Percentiles rank a stretch among this genome's conserved stretches.
Evolutionary conservation across 495 filamentous ascomycete genomes (phyloP).

Genomic region (Penicillium goetzii): DNA sequence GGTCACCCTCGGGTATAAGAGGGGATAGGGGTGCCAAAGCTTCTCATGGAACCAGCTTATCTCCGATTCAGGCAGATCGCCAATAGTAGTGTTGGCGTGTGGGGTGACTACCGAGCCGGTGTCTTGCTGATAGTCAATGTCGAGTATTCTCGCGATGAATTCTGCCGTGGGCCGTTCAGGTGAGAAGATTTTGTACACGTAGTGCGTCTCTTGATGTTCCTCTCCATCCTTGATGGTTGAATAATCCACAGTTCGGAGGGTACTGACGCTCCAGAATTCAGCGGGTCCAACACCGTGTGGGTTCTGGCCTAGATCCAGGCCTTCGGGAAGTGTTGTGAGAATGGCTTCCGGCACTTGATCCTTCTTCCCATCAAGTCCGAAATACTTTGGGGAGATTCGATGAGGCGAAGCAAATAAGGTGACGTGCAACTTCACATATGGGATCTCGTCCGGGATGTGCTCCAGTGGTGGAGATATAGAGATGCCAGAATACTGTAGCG

Average conservation of each 20-base stretch:
- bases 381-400: constrained; percentile 67
- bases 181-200: constrained; percentile 96
- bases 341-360: constrained; percentile 68
- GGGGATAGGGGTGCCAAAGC: constrained; percentile 83
- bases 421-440: constrained; percentile 83
- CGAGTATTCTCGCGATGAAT: constrained; percentile 60
- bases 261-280: constrained; percentile 87
- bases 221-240: constrained; percentile 47
- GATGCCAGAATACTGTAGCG: constrained; percentile 77
- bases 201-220: constrained; percentile 56
- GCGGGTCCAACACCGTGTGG: constrained; percentile 66
- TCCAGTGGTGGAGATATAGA: constrained; percentile 54
- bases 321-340: constrained; percentile 77
- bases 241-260: constrained; percentile 65
- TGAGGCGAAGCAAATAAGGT: constrained; percentile 83
- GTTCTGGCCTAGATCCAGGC: constrained; percentile 51
- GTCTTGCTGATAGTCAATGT: constrained; percentile 30
- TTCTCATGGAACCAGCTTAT: constrained; percentile 81
- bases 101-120: constrained; percentile 16
- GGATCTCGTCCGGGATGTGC: constrained; percentile 67
- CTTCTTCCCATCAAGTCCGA: constrained; percentile 61
- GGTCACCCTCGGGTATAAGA: constrained; percentile 76
- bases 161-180: constrained; percentile 64
- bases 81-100: constrained; percentile 34
- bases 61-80: constrained; percentile 46